Percentiles rank a stretch among this genome's conserved stretches.
Conservation (phyloP, 2,329 filamentous ascomycete genomes). For the Metarhizium guizhouense region DNA sequence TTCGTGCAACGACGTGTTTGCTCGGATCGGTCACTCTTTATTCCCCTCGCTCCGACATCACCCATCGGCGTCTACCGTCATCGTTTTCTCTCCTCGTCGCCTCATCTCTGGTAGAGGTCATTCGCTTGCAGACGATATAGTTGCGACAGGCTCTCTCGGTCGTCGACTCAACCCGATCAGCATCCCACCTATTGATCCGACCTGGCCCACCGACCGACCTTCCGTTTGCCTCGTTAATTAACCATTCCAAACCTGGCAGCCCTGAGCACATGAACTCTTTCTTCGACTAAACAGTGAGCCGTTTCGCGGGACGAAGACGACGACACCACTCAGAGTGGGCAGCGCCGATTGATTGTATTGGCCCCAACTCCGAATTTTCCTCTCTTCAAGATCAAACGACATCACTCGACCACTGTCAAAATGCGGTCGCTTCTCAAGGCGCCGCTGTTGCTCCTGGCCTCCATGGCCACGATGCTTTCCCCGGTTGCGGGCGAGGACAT, state of each 20-base stretch:
- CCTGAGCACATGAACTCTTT: background rate
- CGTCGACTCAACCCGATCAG: background rate
- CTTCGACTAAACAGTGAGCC: background rate
- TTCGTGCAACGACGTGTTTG: background rate
- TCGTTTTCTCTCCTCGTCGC: background rate
- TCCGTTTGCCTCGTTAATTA: background rate
- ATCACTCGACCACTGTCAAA: slow-evolving; percentile 10
- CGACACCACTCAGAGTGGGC: too few relatives aligned
- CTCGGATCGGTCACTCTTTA: background rate
- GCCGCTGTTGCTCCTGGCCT: slow-evolving; percentile 36
- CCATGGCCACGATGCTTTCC: slow-evolving; percentile 33
- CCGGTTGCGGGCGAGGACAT: slow-evolving; percentile 52
- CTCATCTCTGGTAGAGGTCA: background rate
- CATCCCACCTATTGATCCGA: too few relatives aligned
- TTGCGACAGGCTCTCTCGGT: background rate
- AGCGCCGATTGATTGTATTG: too few relatives aligned
- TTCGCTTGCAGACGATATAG: background rate
- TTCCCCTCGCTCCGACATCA: background rate
- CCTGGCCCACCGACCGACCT: background rate
- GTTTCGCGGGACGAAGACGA: background rate
- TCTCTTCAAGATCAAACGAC: background rate
- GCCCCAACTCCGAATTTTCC: background rate
- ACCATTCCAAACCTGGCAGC: background rate
- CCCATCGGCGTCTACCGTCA: background rate
- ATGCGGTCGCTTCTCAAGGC: slow-evolving; percentile 40